Conservation (phyloP, 1,284 basidiomycete genomes). For the Spongispora temasekensis region DNA sequence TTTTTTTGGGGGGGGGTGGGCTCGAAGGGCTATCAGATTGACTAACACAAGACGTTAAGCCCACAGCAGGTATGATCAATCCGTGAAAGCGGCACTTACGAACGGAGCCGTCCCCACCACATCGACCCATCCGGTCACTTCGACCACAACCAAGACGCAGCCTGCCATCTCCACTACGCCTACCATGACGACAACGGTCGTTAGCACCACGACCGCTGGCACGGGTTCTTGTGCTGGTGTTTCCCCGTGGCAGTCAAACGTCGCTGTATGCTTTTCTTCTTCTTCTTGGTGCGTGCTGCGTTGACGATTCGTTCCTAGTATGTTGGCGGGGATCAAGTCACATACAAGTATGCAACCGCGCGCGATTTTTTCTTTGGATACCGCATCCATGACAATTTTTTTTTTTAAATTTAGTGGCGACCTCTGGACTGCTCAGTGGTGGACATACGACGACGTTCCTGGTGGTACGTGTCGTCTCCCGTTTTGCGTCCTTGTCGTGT, state of each 20-base stretch:
- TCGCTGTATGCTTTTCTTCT: slow-evolving; percentile 47
- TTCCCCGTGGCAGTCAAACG: slow-evolving; percentile 46
- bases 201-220: slow-evolving; percentile 11
- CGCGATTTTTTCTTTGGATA: too few relatives aligned
- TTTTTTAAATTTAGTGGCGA: slow-evolving; percentile 24
- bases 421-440: slow-evolving; percentile 23
- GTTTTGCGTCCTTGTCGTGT: not conserved
- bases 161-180: slow-evolving; percentile 19
- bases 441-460: slow-evolving; percentile 22
- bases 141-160: slow-evolving; percentile 20
- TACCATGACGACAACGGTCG: slow-evolving; percentile 29
- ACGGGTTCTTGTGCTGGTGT: slow-evolving; percentile 46
- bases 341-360: slow-evolving; percentile 15
- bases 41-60: slow-evolving; percentile 8
- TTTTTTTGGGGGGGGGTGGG: too few relatives aligned
- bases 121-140: slow-evolving; percentile 16
- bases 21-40: too few relatives aligned
- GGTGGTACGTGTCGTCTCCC: slow-evolving; percentile 25
- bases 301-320: slow-evolving; percentile 15
- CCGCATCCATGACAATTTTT: too few relatives aligned
- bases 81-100: slow-evolving; percentile 23
- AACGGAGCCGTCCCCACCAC: slow-evolving; percentile 8
- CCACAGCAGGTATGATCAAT: slow-evolving; percentile 27
- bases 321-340: slow-evolving; percentile 23
- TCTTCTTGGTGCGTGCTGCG: not conserved